These are phyloP conservation scores for Paramecium bursaria DNA, from an alignment of 73 alveolate genomes.

Conservation along the genomic window DNA sequence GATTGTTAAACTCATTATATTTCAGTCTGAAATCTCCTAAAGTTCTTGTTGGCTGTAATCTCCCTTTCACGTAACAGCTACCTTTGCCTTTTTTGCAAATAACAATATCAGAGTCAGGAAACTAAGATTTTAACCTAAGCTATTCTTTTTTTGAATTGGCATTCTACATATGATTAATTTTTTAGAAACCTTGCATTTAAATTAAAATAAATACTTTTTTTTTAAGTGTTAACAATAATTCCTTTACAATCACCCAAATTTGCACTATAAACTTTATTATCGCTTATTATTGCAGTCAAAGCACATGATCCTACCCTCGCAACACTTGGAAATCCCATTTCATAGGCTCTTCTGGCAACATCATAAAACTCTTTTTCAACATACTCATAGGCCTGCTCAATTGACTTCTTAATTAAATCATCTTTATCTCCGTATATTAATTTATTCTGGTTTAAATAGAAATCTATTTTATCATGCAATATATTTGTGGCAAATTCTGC, in stretches of 20 bases:
- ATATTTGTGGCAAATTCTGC: conserved; percentile 84
- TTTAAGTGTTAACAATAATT: conserved; percentile 74
- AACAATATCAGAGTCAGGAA: conserved; percentile 87
- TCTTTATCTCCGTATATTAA: conserved; percentile 58
- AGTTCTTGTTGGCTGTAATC: conserved; percentile 93
- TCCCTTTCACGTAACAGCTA: conserved; percentile 96
- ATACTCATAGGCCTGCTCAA: conserved; percentile 80
- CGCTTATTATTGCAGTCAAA: conserved; percentile 77
- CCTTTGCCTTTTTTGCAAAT: conserved; percentile 75
- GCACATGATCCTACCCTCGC: conserved; percentile 93
- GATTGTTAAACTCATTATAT: conserved; percentile 78
- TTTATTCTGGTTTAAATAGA: conserved; percentile 70
- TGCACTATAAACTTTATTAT: conserved; percentile 89
- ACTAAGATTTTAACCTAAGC: conserved; percentile 80
- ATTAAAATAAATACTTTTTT: conserved; percentile 70
- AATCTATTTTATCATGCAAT: conserved; percentile 79
- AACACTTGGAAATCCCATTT: conserved; percentile 79
- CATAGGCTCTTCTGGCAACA: conserved; percentile 75
- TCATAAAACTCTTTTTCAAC: conserved; percentile 85
- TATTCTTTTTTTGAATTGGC: conserved; percentile 87
- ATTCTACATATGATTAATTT: conserved; percentile 75
- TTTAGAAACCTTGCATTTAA: conserved; percentile 73
- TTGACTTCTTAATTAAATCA: conserved; percentile 72
- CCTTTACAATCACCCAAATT: conserved; percentile 97
- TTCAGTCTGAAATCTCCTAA: conserved; percentile 96